A percentile compares a stretch with the other conserved stretches of the same genome.
phyloP scores from a whole-genome alignment of 1,284 basidiomycete species.

The Ustilago shanxiensis region DNA sequence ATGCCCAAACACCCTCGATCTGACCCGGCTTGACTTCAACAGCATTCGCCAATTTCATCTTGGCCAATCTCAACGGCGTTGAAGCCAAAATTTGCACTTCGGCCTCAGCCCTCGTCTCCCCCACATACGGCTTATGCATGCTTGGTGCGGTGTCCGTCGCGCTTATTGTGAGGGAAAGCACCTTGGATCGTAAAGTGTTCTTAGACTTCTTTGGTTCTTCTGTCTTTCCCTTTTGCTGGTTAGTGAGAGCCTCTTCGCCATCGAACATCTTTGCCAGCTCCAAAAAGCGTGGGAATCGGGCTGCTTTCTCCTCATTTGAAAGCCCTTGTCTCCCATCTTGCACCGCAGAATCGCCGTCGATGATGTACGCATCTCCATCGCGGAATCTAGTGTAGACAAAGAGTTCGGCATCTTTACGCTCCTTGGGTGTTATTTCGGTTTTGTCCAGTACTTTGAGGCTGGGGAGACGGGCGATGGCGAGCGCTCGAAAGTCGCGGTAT shows the following conservation, averaged over 20 bases:
- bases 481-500: conserved; percentile 74
- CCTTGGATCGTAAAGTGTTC: conserved; percentile 37
- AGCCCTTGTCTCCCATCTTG: conserved; percentile 1
- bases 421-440: conserved; percentile 77
- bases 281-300: conserved; percentile 26
- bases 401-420: conserved; percentile 86
- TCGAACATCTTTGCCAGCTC: conserved; percentile 36
- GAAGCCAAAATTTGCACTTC: conserved; percentile 32
- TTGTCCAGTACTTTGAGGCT: conserved; percentile 79
- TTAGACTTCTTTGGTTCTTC: neutral
- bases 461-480: conserved; percentile 81
- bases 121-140: neutral
- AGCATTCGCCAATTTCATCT: conserved; percentile 37
- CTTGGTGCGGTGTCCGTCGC: conserved; percentile 3
- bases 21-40: conserved; percentile 19
- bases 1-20: conserved; percentile 44
- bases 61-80: conserved; percentile 52
- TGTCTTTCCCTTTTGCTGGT: neutral
- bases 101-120: neutral
- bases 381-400: conserved; percentile 71
- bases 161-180: conserved; percentile 28
- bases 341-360: conserved; percentile 10
- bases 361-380: conserved; percentile 29
- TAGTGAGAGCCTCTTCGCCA: conserved; percentile 2
- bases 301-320: conserved; percentile 9